Evolutionary conservation across 2,329 filamentous ascomycete species (phyloP).

Genomic region (Botryosphaeria dothidea): DNA sequence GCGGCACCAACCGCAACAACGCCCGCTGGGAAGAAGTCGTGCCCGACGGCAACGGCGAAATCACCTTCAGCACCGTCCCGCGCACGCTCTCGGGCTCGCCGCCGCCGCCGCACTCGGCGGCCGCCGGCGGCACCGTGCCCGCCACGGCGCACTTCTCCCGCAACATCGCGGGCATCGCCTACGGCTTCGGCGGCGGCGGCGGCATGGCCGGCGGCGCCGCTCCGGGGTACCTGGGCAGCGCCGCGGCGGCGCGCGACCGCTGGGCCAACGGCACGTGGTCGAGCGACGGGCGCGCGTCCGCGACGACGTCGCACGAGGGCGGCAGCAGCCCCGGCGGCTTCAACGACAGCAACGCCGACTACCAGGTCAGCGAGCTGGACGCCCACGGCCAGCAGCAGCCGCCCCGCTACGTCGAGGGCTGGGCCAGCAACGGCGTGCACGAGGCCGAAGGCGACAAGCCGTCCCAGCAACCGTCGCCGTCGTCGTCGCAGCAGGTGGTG

Average conservation of each 20-base stretch:
- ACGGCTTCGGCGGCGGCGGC: slow-evolving; percentile 8
- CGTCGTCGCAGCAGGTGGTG: too few relatives aligned
- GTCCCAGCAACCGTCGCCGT: too few relatives aligned
- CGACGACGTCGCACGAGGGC: too few relatives aligned
- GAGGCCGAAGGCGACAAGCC: neutral
- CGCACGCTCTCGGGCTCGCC: neutral
- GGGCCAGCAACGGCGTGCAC: neutral
- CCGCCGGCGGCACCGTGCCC: neutral
- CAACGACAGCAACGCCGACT: neutral
- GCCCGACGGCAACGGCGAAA: slow-evolving; percentile 5
- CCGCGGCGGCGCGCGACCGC: neutral
- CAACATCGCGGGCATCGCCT: slow-evolving; percentile 1
- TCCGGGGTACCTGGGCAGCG: neutral
- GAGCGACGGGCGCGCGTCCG: neutral
- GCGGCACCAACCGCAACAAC: neutral
- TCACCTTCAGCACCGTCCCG: neutral
- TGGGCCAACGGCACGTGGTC: neutral
- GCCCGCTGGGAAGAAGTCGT: slow-evolving; percentile 18
- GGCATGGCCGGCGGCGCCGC: slow-evolving; percentile 10
- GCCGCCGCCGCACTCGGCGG: neutral
- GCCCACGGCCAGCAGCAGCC: neutral
- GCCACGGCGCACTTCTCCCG: neutral
- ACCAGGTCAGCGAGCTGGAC: neutral
- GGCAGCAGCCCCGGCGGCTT: neutral
- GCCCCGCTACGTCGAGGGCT: neutral